phyloP scores from a whole-genome alignment of 2,329 filamentous ascomycete species.

The Capronia americana region DNA sequence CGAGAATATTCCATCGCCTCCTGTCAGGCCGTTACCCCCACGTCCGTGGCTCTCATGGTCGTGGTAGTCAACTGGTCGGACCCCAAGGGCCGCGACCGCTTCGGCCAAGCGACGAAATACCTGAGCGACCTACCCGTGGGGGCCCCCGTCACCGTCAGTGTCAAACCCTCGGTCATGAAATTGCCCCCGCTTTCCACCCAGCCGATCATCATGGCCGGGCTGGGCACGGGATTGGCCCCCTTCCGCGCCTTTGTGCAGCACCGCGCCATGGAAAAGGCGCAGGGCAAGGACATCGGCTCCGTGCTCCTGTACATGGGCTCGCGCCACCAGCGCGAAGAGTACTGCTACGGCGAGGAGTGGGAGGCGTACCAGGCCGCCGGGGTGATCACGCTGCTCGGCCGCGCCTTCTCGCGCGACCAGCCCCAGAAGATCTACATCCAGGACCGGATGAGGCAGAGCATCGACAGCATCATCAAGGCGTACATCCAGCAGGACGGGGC shows the following conservation, averaged over 20 bases:
- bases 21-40: conserved; percentile 91
- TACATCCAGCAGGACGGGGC: conserved; percentile 87
- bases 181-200: conserved; percentile 85
- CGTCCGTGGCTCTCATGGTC: conserved; percentile 90
- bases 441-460: conserved; percentile 91
- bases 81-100: conserved; percentile 82
- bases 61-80: conserved; percentile 98
- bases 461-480: conserved; percentile 80
- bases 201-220: conserved; percentile 97
- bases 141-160: conserved; percentile 82
- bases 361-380: conserved; percentile 96
- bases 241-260: conserved; percentile 99
- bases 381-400: conserved; percentile 90
- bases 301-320: conserved; percentile 97
- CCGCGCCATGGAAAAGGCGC: conserved; percentile 96
- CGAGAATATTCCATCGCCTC: conserved; percentile 99
- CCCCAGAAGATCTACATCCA: conserved; percentile 99
- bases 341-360: conserved; percentile 99
- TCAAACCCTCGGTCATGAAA: conserved; percentile 99
- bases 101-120: conserved; percentile 92
- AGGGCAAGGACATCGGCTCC: conserved; percentile 90
- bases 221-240: conserved; percentile 97
- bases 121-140: conserved; percentile 78
- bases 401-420: conserved; percentile 96
- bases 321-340: conserved; percentile 96